Percentiles rank a stretch among this genome's conserved stretches.
phyloP scores from a whole-genome alignment of 306 rosid species.

The Arachis hypogaea region DNA sequence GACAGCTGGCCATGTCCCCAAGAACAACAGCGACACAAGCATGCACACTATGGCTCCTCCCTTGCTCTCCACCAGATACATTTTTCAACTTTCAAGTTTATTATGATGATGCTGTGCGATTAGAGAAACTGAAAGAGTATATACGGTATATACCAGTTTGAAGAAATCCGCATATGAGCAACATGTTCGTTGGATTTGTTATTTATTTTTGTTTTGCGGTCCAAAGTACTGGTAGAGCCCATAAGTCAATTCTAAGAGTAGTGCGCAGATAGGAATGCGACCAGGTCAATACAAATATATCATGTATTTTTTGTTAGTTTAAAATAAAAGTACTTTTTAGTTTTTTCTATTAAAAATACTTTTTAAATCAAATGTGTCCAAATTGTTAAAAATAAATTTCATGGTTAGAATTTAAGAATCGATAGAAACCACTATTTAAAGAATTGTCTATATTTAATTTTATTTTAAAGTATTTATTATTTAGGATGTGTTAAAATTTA shows the following conservation, averaged over 20 bases:
- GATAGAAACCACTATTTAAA: too few relatives aligned
- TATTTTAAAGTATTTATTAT: too few relatives aligned
- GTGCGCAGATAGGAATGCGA: background rate
- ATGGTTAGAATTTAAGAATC: too few relatives aligned
- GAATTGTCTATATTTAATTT: too few relatives aligned
- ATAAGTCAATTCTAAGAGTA: background rate
- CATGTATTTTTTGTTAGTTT: too few relatives aligned
- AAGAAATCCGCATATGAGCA: too few relatives aligned
- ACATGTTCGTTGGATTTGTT: background rate
- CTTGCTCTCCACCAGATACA: slow-evolving; percentile 88
- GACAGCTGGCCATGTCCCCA: slow-evolving; percentile 94
- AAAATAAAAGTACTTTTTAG: too few relatives aligned
- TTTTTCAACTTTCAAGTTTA: slow-evolving; percentile 37
- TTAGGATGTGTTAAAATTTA: too few relatives aligned
- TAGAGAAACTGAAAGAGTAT: slow-evolving; percentile 15
- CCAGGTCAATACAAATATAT: too few relatives aligned
- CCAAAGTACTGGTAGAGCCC: background rate
- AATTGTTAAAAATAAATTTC: too few relatives aligned
- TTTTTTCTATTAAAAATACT: too few relatives aligned
- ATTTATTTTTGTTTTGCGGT: background rate
- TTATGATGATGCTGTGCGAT: slow-evolving; percentile 22
- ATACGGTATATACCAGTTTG: background rate
- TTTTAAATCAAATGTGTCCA: too few relatives aligned
- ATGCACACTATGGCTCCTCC: slow-evolving; percentile 89
- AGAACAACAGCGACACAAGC: slow-evolving; percentile 66